Conservation (phyloP, 116 monocot species). For the Trichopus zeylanicus region DNA sequence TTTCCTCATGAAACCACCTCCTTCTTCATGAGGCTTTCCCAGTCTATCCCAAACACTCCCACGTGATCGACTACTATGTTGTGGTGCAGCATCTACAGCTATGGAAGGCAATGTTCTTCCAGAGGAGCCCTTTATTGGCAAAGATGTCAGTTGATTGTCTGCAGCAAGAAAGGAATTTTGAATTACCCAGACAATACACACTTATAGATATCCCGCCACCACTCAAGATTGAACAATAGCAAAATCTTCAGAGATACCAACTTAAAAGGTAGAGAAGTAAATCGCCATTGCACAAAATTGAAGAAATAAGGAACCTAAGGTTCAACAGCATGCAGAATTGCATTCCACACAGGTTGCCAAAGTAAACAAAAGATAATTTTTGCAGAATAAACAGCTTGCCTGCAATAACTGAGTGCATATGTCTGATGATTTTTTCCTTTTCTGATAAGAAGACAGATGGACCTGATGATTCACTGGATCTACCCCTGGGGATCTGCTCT, state of each 20-base stretch:
- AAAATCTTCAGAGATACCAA: neutral
- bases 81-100: conserved; percentile 16
- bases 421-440: conserved; percentile 11
- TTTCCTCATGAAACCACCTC: conserved; percentile 2
- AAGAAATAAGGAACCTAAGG: neutral
- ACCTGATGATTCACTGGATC: conserved; percentile 15
- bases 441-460: conserved; percentile 9
- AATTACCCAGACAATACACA: no score
- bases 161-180: conserved; percentile 14
- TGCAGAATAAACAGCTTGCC: conserved; percentile 25
- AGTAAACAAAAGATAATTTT: neutral
- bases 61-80: conserved; percentile 20
- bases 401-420: conserved; percentile 18
- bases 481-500: conserved; percentile 42
- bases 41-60: conserved; percentile 92
- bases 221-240: neutral
- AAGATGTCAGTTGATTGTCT: conserved; percentile 29
- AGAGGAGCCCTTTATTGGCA: conserved; percentile 5
- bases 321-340: neutral
- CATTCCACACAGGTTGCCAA: neutral
- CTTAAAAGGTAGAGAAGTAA: neutral
- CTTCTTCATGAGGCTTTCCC: conserved; percentile 47
- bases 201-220: no score
- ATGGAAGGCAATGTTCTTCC: conserved; percentile 17
- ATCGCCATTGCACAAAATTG: neutral